Percentiles rank a stretch among this genome's conserved stretches.
phyloP scores from a whole-genome alignment of 352 stramenopile species.

The Globisporangium sylvaticum region DNA sequence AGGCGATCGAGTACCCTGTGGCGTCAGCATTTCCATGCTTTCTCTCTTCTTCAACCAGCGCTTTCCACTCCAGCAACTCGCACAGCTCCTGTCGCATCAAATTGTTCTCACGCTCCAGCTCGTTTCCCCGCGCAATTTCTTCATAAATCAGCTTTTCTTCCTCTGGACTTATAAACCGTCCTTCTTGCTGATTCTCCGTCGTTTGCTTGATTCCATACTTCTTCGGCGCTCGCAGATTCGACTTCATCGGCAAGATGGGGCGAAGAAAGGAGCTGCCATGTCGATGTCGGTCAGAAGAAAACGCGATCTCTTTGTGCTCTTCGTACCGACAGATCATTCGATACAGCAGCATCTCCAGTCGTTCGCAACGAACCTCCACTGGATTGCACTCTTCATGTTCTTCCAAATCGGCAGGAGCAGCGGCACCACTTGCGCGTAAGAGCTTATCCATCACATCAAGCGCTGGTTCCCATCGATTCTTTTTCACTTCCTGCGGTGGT shows the following conservation, averaged over 20 bases:
- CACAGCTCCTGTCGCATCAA: slow-evolving; percentile 64
- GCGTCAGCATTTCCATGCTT: slow-evolving; percentile 29
- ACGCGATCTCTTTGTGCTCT: slow-evolving; percentile 74
- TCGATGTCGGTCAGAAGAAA: slow-evolving; percentile 36
- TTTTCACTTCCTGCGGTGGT: slow-evolving; percentile 30
- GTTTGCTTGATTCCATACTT: slow-evolving; percentile 18
- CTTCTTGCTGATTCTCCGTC: slow-evolving; percentile 32
- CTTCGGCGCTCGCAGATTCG: slow-evolving; percentile 36
- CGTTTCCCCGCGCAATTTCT: slow-evolving; percentile 34
- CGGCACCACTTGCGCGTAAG: slow-evolving; percentile 51
- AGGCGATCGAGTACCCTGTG: slow-evolving; percentile 9
- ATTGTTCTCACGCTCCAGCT: slow-evolving; percentile 65
- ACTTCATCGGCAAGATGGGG: slow-evolving; percentile 20
- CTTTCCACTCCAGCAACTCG: slow-evolving; percentile 74
- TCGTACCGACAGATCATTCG: slow-evolving; percentile 85
- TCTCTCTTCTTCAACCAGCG: slow-evolving; percentile 46
- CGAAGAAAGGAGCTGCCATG: slow-evolving; percentile 12
- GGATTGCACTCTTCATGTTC: slow-evolving; percentile 34
- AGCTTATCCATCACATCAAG: slow-evolving; percentile 80
- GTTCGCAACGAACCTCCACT: slow-evolving; percentile 54
- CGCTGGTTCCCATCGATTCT: slow-evolving; percentile 74
- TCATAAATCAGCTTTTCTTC: slow-evolving; percentile 42
- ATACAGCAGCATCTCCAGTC: slow-evolving; percentile 81
- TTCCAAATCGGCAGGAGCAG: slow-evolving; percentile 32
- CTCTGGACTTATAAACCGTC: slow-evolving; percentile 14